A percentile compares a stretch with the other conserved stretches of the same genome.
Conservation (phyloP, 148 eudicot genomes). For the Camellia sinensis region DNA sequence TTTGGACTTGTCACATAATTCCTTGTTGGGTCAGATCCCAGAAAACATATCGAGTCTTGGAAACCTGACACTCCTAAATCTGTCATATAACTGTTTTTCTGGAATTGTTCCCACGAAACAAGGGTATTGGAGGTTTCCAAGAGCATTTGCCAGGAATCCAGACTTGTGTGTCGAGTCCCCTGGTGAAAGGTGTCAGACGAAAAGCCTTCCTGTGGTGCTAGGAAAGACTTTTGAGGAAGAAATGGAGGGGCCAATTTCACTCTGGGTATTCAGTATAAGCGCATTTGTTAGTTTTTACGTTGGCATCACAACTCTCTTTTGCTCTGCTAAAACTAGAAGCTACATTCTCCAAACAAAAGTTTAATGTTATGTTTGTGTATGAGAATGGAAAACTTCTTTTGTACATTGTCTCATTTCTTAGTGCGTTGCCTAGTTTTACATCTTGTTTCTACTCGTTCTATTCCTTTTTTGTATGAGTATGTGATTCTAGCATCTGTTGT, state of each 20-base stretch:
- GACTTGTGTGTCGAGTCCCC: constrained; percentile 65
- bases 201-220: constrained; percentile 40
- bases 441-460: background rate
- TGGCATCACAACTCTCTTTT: constrained; percentile 60
- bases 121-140: constrained; percentile 71
- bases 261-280: constrained; percentile 68
- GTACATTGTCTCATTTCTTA: constrained; percentile 23
- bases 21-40: constrained; percentile 64
- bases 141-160: constrained; percentile 82
- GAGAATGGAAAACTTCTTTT: constrained; percentile 10
- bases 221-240: constrained; percentile 49
- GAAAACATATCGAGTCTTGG: constrained; percentile 64
- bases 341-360: constrained; percentile 59
- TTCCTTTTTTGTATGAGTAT: background rate
- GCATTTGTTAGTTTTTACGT: constrained; percentile 71
- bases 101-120: constrained; percentile 59
- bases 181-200: constrained; percentile 49
- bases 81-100: constrained; percentile 71
- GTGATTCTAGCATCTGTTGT: background rate
- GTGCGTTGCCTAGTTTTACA: background rate
- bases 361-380: constrained; percentile 21
- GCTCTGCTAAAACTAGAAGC: constrained; percentile 58
- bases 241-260: constrained; percentile 56
- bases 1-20: constrained; percentile 83
- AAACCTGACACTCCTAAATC: constrained; percentile 54